These are phyloP conservation scores for Erodium trifolium DNA, from an alignment of 441 rosid species.

Conservation along the genomic window DNA sequence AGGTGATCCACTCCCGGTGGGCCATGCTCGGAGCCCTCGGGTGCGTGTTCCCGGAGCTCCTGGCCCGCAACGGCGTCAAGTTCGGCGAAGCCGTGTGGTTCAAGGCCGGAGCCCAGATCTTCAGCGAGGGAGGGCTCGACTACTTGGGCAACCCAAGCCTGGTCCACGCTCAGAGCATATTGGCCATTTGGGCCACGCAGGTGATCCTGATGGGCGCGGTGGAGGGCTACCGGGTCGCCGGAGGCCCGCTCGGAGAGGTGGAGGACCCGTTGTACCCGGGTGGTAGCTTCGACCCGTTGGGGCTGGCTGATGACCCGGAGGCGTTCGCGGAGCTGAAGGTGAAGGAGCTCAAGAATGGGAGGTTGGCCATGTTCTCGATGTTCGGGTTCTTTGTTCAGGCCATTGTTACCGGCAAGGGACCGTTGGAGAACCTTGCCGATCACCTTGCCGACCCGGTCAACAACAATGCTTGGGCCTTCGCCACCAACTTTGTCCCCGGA, in stretches of 20 bases:
- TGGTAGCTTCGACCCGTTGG: no score
- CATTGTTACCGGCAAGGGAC: slow-evolving; percentile 10
- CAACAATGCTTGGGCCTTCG: slow-evolving; percentile 30
- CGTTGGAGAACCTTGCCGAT: no score
- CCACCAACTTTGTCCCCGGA: slow-evolving; percentile 26
- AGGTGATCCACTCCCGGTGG: slow-evolving; percentile 24
- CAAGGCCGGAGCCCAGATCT: slow-evolving; percentile 29
- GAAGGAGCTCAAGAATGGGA: slow-evolving; percentile 29
- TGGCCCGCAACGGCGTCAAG: slow-evolving; percentile 23
- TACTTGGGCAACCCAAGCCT: neutral
- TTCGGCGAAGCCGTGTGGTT: slow-evolving; percentile 28
- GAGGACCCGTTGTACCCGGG: no score
- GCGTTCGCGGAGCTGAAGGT: slow-evolving; percentile 33
- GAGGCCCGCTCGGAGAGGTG: no score
- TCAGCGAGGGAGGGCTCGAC: slow-evolving; percentile 26
- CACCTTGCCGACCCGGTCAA: neutral
- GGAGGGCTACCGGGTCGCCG: no score
- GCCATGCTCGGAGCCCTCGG: slow-evolving; percentile 4
- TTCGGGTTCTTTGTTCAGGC: slow-evolving; percentile 38
- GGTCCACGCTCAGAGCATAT: no score
- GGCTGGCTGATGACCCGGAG: slow-evolving; percentile 26
- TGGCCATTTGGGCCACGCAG: no score
- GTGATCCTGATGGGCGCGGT: no score
- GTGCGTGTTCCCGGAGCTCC: slow-evolving; percentile 25
- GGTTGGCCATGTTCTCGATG: slow-evolving; percentile 21